Evolutionary conservation across 2,329 filamentous ascomycete species (phyloP).

Genomic region (Pestalotiopsis sp.): DNA sequence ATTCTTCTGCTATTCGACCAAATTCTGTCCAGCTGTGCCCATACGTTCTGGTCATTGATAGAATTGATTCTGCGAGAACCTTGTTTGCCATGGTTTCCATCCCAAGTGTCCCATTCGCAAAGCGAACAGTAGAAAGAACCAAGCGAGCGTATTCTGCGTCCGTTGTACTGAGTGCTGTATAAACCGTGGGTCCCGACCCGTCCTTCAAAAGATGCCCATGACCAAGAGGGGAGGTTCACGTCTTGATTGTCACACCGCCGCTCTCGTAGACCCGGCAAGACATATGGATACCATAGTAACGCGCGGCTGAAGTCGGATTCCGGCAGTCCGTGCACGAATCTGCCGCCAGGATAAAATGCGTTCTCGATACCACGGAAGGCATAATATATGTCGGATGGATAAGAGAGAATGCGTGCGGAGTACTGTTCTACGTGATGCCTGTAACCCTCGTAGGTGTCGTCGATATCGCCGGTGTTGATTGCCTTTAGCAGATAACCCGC

Average conservation of each 20-base stretch:
- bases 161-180: background rate
- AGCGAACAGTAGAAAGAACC: background rate
- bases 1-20: background rate
- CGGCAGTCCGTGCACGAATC: background rate
- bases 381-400: background rate
- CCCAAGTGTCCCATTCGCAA: background rate
- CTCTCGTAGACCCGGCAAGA: background rate
- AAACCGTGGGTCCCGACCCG: fast-evolving
- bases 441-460: background rate
- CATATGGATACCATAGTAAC: background rate
- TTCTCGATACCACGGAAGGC: background rate
- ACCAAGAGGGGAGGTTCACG: background rate
- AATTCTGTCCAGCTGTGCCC: background rate
- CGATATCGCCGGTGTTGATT: background rate
- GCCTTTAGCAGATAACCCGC: fast-evolving
- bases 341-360: background rate
- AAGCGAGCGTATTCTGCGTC: too few relatives aligned
- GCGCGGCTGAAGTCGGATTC: background rate
- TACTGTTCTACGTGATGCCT: background rate
- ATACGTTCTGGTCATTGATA: background rate
- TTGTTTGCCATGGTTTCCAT: background rate
- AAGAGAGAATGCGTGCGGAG: background rate
- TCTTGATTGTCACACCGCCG: background rate
- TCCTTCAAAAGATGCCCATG: background rate
- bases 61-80: background rate